Percentiles rank a stretch among this genome's conserved stretches.
Conservation (phyloP, 73 alveolate genomes). For the Effrenium voratum region DNA sequence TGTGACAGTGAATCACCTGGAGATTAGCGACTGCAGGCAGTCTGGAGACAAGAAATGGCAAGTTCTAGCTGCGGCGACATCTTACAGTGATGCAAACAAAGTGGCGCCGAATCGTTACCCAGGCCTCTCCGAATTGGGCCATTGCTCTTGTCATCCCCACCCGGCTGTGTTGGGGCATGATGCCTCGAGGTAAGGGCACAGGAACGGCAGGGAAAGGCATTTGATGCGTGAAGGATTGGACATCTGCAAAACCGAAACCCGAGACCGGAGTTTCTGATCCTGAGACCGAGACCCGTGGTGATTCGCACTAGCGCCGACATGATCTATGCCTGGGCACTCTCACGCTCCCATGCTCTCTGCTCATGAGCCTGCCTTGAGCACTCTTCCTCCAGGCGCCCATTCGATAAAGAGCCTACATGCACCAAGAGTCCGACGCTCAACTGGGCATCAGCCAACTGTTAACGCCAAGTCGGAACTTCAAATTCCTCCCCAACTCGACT, state of each 20-base stretch:
- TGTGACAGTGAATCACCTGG: slow-evolving; percentile 93
- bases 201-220: not conserved
- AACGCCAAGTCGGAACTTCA: too few species aligned
- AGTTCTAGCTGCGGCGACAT: not conserved
- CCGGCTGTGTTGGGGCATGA: slow-evolving; percentile 94
- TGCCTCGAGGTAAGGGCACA: slow-evolving; percentile 3
- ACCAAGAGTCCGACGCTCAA: too few species aligned
- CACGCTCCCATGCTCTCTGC: too few species aligned
- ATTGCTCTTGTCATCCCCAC: slow-evolving; percentile 91
- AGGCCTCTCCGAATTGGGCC: slow-evolving; percentile 93
- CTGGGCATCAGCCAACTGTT: too few species aligned
- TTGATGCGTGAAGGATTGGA: not conserved
- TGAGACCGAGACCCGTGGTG: slow-evolving; percentile 63
- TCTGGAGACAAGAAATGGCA: not conserved
- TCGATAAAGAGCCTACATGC: too few species aligned
- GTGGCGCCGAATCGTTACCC: not conserved
- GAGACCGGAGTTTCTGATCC: not conserved
- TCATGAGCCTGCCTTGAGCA: too few species aligned
- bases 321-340: not conserved
- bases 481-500: too few species aligned
- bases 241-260: not conserved
- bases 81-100: too few species aligned
- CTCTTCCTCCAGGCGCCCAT: too few species aligned
- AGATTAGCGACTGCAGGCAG: not conserved
- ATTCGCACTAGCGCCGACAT: slow-evolving; percentile 94